Evolutionary conservation across 306 rosid species (phyloP), one percentile per base, ranked within the genome.

Genomic region (Acacia confusa): DNA sequence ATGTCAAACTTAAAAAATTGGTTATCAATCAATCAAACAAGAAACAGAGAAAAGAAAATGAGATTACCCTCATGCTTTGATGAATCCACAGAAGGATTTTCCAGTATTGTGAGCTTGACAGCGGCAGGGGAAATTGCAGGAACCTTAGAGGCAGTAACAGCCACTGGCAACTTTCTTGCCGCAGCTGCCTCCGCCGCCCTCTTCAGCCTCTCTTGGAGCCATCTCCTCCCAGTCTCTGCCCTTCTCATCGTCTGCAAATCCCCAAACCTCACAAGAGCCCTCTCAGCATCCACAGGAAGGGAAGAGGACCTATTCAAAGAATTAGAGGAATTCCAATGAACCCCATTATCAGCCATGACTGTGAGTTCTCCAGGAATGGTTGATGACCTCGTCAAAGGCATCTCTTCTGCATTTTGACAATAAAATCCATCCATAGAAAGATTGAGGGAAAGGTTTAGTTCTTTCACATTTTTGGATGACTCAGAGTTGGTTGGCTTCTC

Each of bases 211-310:
- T 85, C 77, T n/a, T 68, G 80, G 72, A 82, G 70, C 14, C 82
- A 38, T 58, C 83, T 85, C 65, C 50, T 82, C 3, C 85, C 78
- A 27, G 78, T 78, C 75, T 78, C 80, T 4, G 74, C 78, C 72
- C 88, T 85, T 81, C 82, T 84, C 84, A 76, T 80, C 65, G 82
- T 53, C 72, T 77, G 85, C 84, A 81, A 53, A 20, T 84, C 87
- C 79, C 84, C 84, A 80, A 80, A 84, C 65, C 80, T 85, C 78
- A 85, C 47, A 24, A 80, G 52, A 77, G 68, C 61, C 50, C 10
- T 72, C 58, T 72, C 84, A 70, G 69, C 52, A 19, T 80, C 78
- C 55, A 58, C 55, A 16, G 75, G 45, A 75, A 83, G 71, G 2
- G 83, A 79, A 41, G 36, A 30, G 36, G 83, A 58, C 13, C 72